phyloP scores from a whole-genome alignment of 2,329 filamentous ascomycete species.

The Cercospora zeina region DNA sequence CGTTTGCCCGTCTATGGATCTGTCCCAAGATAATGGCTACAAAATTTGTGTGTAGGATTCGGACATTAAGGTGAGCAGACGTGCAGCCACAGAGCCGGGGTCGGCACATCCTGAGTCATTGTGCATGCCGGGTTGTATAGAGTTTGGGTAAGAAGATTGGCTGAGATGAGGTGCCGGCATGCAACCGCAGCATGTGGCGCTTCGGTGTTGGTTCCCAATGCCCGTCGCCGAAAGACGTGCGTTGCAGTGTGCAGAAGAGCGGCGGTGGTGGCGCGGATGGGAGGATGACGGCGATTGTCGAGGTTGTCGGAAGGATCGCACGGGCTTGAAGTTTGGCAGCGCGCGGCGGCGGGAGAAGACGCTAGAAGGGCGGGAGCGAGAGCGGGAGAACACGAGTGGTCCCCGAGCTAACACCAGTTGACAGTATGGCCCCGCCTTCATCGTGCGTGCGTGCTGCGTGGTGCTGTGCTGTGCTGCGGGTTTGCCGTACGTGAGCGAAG shows the following conservation, averaged over 20 bases:
- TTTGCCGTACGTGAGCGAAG: background rate
- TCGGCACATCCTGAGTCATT: constrained; percentile 5
- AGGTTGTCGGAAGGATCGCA: background rate
- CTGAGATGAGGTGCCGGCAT: constrained; percentile 10
- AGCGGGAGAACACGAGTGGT: constrained; percentile 2
- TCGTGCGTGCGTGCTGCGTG: constrained; percentile 5
- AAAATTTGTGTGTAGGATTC: too few relatives aligned
- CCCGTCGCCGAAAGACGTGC: background rate
- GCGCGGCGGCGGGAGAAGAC: background rate
- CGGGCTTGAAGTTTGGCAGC: background rate
- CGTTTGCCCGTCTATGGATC: too few relatives aligned
- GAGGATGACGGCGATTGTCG: background rate
- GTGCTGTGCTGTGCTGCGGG: background rate
- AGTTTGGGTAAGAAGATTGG: constrained; percentile 7
- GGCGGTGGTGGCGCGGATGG: background rate
- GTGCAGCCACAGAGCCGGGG: background rate
- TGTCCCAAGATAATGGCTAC: too few relatives aligned
- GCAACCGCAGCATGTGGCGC: background rate
- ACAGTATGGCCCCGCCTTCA: constrained; percentile 5
- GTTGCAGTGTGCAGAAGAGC: background rate
- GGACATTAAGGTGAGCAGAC: too few relatives aligned
- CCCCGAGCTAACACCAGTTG: background rate
- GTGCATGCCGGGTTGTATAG: background rate
- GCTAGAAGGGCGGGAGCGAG: constrained; percentile 9
- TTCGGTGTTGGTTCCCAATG: constrained; percentile 9